A percentile compares a stretch with the other conserved stretches of the same genome.
These are phyloP conservation scores for Cutaneotrichosporon sp. DNA, from an alignment of 1,284 basidiomycete species.

Conservation along the genomic window DNA sequence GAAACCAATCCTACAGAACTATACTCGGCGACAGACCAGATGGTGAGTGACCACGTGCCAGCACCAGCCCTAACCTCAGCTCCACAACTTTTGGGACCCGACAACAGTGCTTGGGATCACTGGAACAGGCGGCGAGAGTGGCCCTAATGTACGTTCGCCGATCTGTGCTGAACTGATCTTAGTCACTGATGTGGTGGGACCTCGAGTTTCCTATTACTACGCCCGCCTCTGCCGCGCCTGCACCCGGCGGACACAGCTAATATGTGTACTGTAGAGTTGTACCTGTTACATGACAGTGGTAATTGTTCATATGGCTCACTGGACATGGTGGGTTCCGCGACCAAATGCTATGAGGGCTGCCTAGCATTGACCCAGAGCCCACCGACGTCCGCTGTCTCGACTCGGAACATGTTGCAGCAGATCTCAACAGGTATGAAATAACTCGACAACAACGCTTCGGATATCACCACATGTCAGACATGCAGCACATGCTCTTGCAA, in stretches of 20 bases:
- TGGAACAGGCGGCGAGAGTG: neutral
- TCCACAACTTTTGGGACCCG: slow-evolving; percentile 13
- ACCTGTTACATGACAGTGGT: too few relatives aligned
- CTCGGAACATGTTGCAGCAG: too few relatives aligned
- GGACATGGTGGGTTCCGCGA: too few relatives aligned
- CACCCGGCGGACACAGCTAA: neutral
- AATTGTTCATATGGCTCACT: too few relatives aligned
- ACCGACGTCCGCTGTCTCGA: too few relatives aligned
- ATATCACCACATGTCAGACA: too few relatives aligned
- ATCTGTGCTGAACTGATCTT: neutral
- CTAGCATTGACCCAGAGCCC: too few relatives aligned
- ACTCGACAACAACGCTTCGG: too few relatives aligned
- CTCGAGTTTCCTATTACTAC: slow-evolving; percentile 2
- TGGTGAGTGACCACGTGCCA: neutral
- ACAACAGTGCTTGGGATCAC: slow-evolving; percentile 3
- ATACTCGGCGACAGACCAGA: neutral
- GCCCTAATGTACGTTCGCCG: neutral
- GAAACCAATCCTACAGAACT: neutral
- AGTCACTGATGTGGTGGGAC: slow-evolving; percentile 8
- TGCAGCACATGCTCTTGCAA: too few relatives aligned
- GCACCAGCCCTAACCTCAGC: neutral
- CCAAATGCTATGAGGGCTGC: too few relatives aligned
- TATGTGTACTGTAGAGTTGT: too few relatives aligned
- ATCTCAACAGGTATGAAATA: too few relatives aligned
- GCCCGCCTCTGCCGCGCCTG: neutral